Base-by-base conservation (phyloP, 2,329 filamentous ascomycete genomes). In the Pseudogymnoascus sp. region DNA sequence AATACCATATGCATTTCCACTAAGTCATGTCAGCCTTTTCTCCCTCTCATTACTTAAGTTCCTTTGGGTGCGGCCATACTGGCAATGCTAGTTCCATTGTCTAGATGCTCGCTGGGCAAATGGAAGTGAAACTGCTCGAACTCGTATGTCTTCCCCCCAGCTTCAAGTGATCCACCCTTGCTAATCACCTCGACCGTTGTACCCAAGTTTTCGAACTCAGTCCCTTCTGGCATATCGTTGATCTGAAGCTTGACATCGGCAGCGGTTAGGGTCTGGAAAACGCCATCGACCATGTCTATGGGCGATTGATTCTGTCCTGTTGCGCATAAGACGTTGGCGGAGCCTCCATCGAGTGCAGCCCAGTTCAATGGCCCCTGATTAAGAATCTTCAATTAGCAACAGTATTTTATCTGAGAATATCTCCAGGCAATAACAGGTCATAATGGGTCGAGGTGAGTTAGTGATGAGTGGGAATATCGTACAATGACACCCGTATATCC, bases 1-100 rank as follows among this genome's bases (percentile, higher is more conserved):
- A 83, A 84, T 42, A 87, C 84, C 78, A 86, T 83, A 74, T 87
- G 84, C 74, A 80, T 78, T 72, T 83, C 81, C 77, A 83, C 75
- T 72, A 69, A 60, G 60, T 57, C 28, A 21, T 8, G 53, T 53
- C 26, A 61, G 21, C 17, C 23, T 13, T 11, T 40, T 26, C 28
- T 68, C 60, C 65, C 62, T 36, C 36, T 36, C 36, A 61, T 61
- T 61, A 50, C 15, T 13, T 26, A 6, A 17, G 40, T 19, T 3
- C 1, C 7, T 17, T 5, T 15, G 21, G 8, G 62, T 15, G 44
- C 19, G 8, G n/a, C 70, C 75, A 66, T 71, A 76, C 76, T 79
- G 26, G 78, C 77, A 69, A 81, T 73, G 68, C 72, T 82, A 8
- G 50, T 57, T 31, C 77, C 71, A 69, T 78, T 67, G 70, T 85